Percentiles rank a stretch among this genome's conserved stretches.
phyloP scores from a whole-genome alignment of 331 rosid species.

The Saraca asoca region DNA sequence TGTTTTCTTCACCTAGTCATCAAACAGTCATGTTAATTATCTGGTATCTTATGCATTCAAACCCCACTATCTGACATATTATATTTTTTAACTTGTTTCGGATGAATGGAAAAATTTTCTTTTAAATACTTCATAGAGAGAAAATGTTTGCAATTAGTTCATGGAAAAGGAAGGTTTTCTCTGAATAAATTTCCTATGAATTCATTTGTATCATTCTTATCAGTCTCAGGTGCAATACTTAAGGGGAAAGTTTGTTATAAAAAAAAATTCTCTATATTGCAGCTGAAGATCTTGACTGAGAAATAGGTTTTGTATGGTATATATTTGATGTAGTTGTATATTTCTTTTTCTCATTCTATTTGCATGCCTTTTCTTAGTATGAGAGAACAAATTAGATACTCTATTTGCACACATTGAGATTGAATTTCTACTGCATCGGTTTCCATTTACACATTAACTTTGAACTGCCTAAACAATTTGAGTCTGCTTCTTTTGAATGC shows the following conservation, averaged over 20 bases:
- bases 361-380: no score
- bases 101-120: background rate
- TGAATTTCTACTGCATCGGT: slow-evolving; percentile 19
- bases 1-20: background rate
- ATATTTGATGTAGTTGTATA: background rate
- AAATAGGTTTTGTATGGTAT: no score
- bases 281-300: no score
- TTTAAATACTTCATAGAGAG: background rate
- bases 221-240: background rate
- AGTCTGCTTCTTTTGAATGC: slow-evolving; percentile 44
- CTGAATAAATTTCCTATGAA: background rate
- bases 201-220: background rate
- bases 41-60: background rate
- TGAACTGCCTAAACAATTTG: slow-evolving; percentile 15
- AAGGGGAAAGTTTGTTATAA: background rate
- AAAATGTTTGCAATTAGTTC: background rate
- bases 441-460: background rate
- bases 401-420: background rate
- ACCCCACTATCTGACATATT: background rate
- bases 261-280: no score
- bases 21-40: background rate
- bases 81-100: background rate
- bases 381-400: no score
- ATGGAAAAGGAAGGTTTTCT: background rate
- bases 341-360: no score